Percentiles rank a stretch among this genome's conserved stretches.
Evolutionary conservation across 1,284 basidiomycete species (phyloP).

Genomic region (Cystobasidium slooffiae): DNA sequence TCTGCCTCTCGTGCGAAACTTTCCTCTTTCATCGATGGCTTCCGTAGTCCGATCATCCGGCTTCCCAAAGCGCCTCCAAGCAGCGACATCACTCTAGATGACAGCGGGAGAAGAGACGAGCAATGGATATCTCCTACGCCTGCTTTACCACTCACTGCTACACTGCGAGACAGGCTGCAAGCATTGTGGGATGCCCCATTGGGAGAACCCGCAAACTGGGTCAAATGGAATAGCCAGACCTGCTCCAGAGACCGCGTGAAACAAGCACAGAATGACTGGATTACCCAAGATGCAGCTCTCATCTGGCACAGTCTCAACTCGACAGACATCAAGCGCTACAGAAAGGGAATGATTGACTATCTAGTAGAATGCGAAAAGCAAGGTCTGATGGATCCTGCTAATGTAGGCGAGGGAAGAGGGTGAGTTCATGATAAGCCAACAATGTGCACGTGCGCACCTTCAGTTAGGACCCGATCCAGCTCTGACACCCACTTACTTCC

Average conservation of each 20-base stretch:
- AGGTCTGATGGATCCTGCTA: conserved; percentile 26
- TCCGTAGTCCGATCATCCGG: not conserved
- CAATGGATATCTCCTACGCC: conserved; percentile 49
- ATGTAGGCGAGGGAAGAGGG: conserved; percentile 41
- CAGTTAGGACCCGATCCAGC: conserved; percentile 1
- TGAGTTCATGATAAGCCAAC: conserved; percentile 11
- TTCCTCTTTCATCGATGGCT: conserved; percentile 16
- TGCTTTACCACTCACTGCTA: conserved; percentile 57
- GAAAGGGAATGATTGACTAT: conserved; percentile 34
- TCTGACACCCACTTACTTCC: not conserved
- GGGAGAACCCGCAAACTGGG: conserved; percentile 52
- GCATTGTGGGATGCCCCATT: conserved; percentile 58
- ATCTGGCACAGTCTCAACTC: conserved; percentile 43
- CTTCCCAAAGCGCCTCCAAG: conserved; percentile 35
- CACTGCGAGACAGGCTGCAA: conserved; percentile 57
- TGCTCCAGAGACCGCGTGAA: conserved; percentile 44
- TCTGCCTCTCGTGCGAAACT: conserved; percentile 20
- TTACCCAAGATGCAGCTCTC: conserved; percentile 40
- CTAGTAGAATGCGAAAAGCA: conserved; percentile 38
- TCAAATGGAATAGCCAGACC: conserved; percentile 49
- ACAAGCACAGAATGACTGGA: conserved; percentile 44
- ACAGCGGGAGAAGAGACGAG: not conserved
- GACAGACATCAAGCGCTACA: conserved; percentile 17
- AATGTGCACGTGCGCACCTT: conserved; percentile 7
- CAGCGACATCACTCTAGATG: conserved; percentile 31